Evolutionary conservation across 2,329 filamentous ascomycete genomes (phyloP).

Genomic region (Fusarium sp.): DNA sequence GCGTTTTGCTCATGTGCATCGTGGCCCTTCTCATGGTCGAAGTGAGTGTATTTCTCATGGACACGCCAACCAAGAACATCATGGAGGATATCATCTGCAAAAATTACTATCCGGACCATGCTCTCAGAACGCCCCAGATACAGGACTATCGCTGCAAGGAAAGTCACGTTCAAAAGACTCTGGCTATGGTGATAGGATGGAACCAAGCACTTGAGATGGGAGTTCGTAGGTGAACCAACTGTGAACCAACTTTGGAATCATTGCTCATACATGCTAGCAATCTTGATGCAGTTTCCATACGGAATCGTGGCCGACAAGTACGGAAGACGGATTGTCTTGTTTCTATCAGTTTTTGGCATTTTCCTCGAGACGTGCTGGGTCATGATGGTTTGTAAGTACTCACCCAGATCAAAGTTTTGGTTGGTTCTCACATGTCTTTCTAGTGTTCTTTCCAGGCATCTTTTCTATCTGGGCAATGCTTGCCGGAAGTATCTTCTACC

Average conservation of each 20-base stretch:
- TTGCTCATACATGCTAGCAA: conserved; percentile 44
- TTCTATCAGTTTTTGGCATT: conserved; percentile 50
- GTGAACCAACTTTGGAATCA: neutral
- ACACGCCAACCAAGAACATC: conserved; percentile 59
- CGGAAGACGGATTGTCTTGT: conserved; percentile 56
- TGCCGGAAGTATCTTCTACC: conserved; percentile 48
- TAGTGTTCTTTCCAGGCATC: conserved; percentile 52
- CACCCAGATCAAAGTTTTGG: rapidly evolving
- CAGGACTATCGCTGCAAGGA: conserved; percentile 61
- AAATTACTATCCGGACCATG: conserved; percentile 56
- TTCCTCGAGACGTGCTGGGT: conserved; percentile 46
- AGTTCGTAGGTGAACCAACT: conserved; percentile 51
- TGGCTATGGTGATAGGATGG: conserved; percentile 65
- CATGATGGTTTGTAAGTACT: conserved; percentile 48
- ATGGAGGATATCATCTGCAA: conserved; percentile 66
- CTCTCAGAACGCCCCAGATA: conserved; percentile 44
- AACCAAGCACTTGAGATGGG: conserved; percentile 57
- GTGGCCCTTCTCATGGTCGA: conserved; percentile 57
- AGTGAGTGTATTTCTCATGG: conserved; percentile 53
- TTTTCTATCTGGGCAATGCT: conserved; percentile 56
- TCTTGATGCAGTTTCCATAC: conserved; percentile 58
- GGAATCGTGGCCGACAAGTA: conserved; percentile 60
- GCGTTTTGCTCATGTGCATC: conserved; percentile 50
- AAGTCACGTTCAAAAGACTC: conserved; percentile 59
- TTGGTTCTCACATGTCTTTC: conserved; percentile 20